phyloP scores from a whole-genome alignment of 1,139 yeast species.

The Hyphopichia pseudoburtonii region DNA sequence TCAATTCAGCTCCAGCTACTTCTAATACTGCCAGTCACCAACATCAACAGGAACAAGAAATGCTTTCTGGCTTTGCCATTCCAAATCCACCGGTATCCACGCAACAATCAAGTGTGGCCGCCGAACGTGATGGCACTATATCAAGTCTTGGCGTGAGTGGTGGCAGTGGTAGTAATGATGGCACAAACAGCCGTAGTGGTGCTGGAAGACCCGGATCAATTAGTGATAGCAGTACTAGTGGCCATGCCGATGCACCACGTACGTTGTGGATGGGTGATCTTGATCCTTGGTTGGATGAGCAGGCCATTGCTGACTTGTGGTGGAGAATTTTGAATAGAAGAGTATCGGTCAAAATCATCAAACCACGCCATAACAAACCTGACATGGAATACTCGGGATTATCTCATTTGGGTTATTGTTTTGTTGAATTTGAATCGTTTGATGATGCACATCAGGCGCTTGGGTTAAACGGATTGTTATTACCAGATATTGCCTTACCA shows the following conservation, averaged over 20 bases:
- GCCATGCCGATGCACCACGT: conserved; percentile 39
- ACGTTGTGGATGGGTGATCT: conserved; percentile 81
- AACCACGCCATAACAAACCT: conserved; percentile 36
- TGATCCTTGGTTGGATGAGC: conserved; percentile 72
- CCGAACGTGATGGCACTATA: conserved; percentile 5
- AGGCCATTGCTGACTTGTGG: conserved; percentile 61
- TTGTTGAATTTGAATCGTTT: conserved; percentile 61
- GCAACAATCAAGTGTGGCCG: conserved; percentile 33
- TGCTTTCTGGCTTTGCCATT: conserved; percentile 38
- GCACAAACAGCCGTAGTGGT: conserved; percentile 6
- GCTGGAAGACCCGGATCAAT: too few relatives aligned
- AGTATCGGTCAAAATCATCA: conserved; percentile 54
- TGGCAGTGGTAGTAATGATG: neutral
- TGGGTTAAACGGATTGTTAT: conserved; percentile 60
- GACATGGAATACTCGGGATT: conserved; percentile 29
- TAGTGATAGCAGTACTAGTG: conserved; percentile 6
- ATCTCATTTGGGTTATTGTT: conserved; percentile 72
- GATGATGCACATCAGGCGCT: conserved; percentile 69
- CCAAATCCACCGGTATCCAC: conserved; percentile 47
- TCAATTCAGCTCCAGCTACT: conserved; percentile 4
- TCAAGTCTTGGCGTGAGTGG: neutral
- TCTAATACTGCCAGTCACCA: conserved; percentile 44
- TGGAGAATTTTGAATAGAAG: conserved; percentile 41
- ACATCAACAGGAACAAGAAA: conserved; percentile 47
- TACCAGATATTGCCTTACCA: conserved; percentile 57